Evolutionary conservation across 768 basidiomycete genomes (phyloP).

Genomic region (Pisolithus tinctorius): DNA sequence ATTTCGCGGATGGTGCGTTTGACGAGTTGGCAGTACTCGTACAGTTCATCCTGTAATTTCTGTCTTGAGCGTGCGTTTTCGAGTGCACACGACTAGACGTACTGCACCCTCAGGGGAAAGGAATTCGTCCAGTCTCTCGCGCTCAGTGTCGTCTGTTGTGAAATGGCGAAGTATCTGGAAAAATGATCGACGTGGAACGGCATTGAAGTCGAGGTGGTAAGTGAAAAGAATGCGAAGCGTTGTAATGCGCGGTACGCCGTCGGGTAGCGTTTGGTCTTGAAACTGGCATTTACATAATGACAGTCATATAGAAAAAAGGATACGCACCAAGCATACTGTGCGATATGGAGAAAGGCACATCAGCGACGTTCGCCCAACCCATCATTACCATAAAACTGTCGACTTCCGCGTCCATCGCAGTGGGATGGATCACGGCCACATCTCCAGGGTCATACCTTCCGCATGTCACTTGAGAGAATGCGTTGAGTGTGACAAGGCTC

Average conservation of each 20-base stretch:
- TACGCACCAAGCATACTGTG: slow-evolving; percentile 32
- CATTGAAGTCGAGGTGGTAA: slow-evolving; percentile 74
- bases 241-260: slow-evolving; percentile 48
- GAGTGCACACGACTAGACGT: slow-evolving; percentile 15
- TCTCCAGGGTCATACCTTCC: slow-evolving; percentile 75
- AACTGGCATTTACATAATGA: slow-evolving; percentile 1
- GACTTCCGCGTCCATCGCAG: slow-evolving; percentile 54
- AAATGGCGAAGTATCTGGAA: slow-evolving; percentile 80
- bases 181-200: slow-evolving; percentile 79
- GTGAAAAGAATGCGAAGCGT: slow-evolving; percentile 73
- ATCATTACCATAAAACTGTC: slow-evolving; percentile 55
- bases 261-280: slow-evolving; percentile 58
- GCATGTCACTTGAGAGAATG: neutral
- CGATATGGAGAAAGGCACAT: slow-evolving; percentile 38
- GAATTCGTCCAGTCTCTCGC: slow-evolving; percentile 83
- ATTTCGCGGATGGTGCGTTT: slow-evolving; percentile 81
- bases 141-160: slow-evolving; percentile 67
- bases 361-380: slow-evolving; percentile 61
- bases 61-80: slow-evolving; percentile 2
- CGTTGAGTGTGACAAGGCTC: slow-evolving; percentile 10
- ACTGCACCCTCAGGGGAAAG: slow-evolving; percentile 64
- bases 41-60: slow-evolving; percentile 74
- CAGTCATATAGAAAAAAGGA: neutral
- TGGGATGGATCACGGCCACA: slow-evolving; percentile 73
- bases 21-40: slow-evolving; percentile 79